Evolutionary conservation across 139 green algal genomes (phyloP).

Genomic region (Diplosphaera chodatii): DNA sequence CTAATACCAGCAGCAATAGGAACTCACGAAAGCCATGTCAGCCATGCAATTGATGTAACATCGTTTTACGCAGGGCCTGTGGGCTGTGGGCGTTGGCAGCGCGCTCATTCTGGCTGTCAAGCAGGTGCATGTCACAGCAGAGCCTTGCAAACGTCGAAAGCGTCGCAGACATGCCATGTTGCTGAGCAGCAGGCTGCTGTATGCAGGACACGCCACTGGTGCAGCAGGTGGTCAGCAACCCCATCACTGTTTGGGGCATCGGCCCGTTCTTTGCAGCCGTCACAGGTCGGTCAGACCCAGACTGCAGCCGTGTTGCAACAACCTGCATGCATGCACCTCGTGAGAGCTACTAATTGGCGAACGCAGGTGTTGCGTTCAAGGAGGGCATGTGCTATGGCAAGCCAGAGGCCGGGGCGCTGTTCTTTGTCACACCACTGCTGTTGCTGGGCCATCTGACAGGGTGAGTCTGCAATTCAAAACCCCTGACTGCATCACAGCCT

Average conservation of each 20-base stretch:
- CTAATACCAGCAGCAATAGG: no score
- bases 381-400: conserved; percentile 85
- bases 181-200: no score
- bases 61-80: conserved; percentile 10
- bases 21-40: no score
- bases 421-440: conserved; percentile 56
- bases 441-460: conserved; percentile 29
- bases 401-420: conserved; percentile 53
- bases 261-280: conserved; percentile 85
- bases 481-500: no score
- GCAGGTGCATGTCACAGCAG: neutral
- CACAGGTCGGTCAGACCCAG: no score
- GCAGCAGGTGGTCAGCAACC: conserved; percentile 52
- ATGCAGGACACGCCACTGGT: neutral
- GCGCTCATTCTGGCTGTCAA: neutral
- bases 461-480: no score
- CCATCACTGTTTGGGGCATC: conserved; percentile 69
- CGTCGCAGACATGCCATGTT: no score
- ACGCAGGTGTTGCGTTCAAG: conserved; percentile 77
- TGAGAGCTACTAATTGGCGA: no score
- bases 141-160: no score
- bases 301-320: no score
- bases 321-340: no score
- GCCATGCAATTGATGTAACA: no score
- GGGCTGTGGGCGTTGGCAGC: neutral